Percentiles rank a stretch among this genome's conserved stretches.
Conservation (phyloP, 108 stramenopile genomes). For the Fistulifera pelliculosa region DNA sequence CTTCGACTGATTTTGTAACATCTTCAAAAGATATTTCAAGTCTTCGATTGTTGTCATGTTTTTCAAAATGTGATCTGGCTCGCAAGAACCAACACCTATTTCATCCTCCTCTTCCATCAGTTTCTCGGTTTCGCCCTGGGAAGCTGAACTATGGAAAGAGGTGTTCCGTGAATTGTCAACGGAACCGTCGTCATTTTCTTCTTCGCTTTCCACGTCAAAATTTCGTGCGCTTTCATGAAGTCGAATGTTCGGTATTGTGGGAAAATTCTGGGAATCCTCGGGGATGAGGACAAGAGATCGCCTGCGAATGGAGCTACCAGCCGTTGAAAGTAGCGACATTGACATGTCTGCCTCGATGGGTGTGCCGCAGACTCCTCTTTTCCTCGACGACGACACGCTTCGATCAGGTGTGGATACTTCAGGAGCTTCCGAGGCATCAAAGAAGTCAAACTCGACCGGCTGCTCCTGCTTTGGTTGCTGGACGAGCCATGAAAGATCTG, state of each 20-base stretch:
- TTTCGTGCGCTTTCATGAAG: no score
- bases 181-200: no score
- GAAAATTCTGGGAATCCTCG: no score
- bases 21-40: conserved; percentile 52
- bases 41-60: conserved; percentile 26
- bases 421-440: background rate
- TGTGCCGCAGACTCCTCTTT: conserved; percentile 10
- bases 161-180: no score
- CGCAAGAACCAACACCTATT: background rate
- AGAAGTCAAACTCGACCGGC: background rate
- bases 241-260: no score
- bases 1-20: conserved; percentile 30
- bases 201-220: no score
- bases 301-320: no score
- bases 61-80: background rate
- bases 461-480: background rate
- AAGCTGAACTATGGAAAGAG: no score
- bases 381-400: background rate
- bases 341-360: conserved; percentile 1
- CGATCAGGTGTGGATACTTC: background rate
- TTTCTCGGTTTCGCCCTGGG: no score
- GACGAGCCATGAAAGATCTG: background rate
- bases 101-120: background rate
- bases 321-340: no score
- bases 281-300: no score